phyloP scores from a whole-genome alignment of 2,329 filamentous ascomycete genomes.

The Torrubiellomyces zombiae region DNA sequence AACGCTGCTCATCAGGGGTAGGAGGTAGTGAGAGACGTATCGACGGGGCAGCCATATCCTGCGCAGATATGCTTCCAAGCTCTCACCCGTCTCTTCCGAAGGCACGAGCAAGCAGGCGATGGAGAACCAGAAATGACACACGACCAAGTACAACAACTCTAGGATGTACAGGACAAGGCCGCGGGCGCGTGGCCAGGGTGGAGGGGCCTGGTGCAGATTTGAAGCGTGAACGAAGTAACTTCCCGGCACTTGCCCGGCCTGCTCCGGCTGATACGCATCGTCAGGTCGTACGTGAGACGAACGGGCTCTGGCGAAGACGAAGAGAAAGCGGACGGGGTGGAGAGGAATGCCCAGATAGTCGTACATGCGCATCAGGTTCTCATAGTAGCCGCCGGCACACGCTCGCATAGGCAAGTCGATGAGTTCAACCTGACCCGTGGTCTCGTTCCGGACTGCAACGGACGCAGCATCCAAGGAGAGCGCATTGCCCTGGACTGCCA shows the following conservation, averaged over 20 bases:
- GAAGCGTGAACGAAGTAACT: conserved; percentile 37
- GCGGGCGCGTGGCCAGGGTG: conserved; percentile 21
- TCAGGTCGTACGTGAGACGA: conserved; percentile 2
- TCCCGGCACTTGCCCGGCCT: conserved; percentile 9
- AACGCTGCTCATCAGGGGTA: conserved; percentile 37
- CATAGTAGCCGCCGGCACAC: conserved; percentile 29
- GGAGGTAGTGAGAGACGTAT: conserved; percentile 31
- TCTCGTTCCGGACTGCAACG: conserved; percentile 16
- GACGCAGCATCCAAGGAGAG: conserved; percentile 23
- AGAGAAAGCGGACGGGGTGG: conserved; percentile 33
- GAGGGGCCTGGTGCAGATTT: conserved; percentile 31
- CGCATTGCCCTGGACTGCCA: conserved; percentile 10
- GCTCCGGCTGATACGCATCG: conserved; percentile 2
- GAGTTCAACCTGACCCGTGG: conserved; percentile 14
- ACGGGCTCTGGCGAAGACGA: conserved; percentile 26
- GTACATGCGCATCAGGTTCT: conserved; percentile 39
- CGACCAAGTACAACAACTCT: conserved; percentile 24
- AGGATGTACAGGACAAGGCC: conserved; percentile 21
- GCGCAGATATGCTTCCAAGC: conserved; percentile 29
- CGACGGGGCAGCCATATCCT: conserved; percentile 30
- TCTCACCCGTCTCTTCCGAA: too few species aligned
- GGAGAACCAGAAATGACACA: conserved; percentile 37
- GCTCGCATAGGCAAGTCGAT: conserved; percentile 23
- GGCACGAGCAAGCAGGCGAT: conserved; percentile 32
- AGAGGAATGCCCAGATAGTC: conserved; percentile 33